Conservation (phyloP, 2,329 filamentous ascomycete genomes). For the Phyllosticta citribraziliensis region DNA sequence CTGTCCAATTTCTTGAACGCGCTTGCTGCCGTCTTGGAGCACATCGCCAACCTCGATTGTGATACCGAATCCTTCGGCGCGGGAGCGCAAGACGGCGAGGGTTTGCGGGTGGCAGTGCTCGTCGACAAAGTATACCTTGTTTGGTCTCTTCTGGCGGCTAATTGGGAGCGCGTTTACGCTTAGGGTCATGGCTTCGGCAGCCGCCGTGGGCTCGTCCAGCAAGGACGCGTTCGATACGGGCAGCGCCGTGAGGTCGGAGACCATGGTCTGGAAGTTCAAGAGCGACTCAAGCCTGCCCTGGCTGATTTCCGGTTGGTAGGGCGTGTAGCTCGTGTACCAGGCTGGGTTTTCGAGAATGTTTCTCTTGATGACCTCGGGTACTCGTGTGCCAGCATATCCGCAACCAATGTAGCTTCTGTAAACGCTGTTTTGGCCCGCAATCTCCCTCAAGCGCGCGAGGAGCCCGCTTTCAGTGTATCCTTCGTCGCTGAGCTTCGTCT, state of each 20-base stretch:
- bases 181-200: slow-evolving; percentile 91
- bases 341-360: slow-evolving; percentile 88
- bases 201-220: slow-evolving; percentile 83
- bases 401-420: slow-evolving; percentile 67
- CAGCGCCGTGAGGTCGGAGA: slow-evolving; percentile 77
- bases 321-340: slow-evolving; percentile 98
- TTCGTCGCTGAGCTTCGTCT: slow-evolving; percentile 25
- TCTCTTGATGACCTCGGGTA: slow-evolving; percentile 82
- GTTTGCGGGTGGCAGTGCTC: slow-evolving; percentile 77
- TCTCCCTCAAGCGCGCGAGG: slow-evolving; percentile 42
- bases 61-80: slow-evolving; percentile 87
- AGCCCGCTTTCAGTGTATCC: slow-evolving; percentile 52
- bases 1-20: slow-evolving; percentile 64
- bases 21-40: slow-evolving; percentile 51
- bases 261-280: slow-evolving; percentile 91
- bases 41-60: slow-evolving; percentile 65
- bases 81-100: slow-evolving; percentile 69
- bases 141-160: slow-evolving; percentile 60
- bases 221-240: slow-evolving; percentile 85
- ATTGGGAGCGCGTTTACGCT: slow-evolving; percentile 66
- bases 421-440: slow-evolving; percentile 52
- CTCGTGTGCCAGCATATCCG: slow-evolving; percentile 80
- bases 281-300: slow-evolving; percentile 87
- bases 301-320: slow-evolving; percentile 95
- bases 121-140: slow-evolving; percentile 78